phyloP scores from a whole-genome alignment of 495 filamentous ascomycete species.

The Pyrenula massariospora region DNA sequence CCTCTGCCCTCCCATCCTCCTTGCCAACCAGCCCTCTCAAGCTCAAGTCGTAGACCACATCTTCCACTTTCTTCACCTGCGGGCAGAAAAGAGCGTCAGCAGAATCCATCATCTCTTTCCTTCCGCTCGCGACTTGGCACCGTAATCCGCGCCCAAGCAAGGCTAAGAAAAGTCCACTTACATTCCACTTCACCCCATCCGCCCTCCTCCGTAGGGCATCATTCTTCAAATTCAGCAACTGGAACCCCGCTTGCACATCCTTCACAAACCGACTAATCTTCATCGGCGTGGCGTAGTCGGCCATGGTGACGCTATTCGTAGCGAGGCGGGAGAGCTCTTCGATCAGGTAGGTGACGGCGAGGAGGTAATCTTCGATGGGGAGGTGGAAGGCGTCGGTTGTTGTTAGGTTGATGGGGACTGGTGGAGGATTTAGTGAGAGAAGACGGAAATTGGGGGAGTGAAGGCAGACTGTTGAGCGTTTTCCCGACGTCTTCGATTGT shows the following conservation, averaged over 20 bases:
- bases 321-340: conserved; percentile 87
- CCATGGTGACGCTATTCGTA: conserved; percentile 92
- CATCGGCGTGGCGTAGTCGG: conserved; percentile 72
- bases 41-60: conserved; percentile 91
- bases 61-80: conserved; percentile 88
- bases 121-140: neutral
- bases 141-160: no score
- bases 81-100: neutral
- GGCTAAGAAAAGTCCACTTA: conserved; percentile 27
- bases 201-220: conserved; percentile 76
- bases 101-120: neutral
- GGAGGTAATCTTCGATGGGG: conserved; percentile 92
- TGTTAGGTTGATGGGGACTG: conserved; percentile 94
- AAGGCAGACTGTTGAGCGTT: conserved; percentile 52
- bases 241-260: conserved; percentile 89
- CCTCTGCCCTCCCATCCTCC: neutral
- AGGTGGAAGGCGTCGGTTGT: conserved; percentile 84
- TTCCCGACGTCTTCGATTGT: conserved; percentile 80
- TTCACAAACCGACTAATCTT: conserved; percentile 88
- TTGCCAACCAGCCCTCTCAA: conserved; percentile 69
- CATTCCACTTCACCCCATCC: conserved; percentile 90
- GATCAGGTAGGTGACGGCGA: conserved; percentile 70
- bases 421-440: neutral
- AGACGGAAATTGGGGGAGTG: neutral
- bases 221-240: conserved; percentile 94